Evolutionary conservation across 148 eudicot species (phyloP).

Genomic region (Rhododendron simsii): DNA sequence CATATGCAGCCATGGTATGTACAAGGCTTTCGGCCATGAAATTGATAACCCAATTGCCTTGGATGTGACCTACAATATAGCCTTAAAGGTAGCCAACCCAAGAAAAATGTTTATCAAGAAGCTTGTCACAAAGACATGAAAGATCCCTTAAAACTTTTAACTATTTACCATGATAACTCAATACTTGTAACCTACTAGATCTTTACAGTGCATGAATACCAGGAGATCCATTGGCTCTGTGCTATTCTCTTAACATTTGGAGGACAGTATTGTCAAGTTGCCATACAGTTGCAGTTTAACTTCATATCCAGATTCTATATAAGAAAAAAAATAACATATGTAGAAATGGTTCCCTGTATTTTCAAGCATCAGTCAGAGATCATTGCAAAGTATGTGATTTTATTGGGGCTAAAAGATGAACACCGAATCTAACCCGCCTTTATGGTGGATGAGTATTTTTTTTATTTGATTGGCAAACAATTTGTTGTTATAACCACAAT

Average conservation of each 20-base stretch:
- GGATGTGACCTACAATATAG: neutral
- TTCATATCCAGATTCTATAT: neutral
- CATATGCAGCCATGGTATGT: neutral
- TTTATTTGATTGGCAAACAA: neutral
- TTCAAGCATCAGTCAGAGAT: neutral
- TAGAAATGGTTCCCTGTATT: neutral
- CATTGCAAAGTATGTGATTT: neutral
- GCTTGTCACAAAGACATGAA: neutral
- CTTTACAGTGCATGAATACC: neutral
- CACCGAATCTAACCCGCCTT: neutral
- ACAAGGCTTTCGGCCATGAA: neutral
- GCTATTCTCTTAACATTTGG: neutral
- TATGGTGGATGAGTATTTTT: neutral
- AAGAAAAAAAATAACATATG: neutral
- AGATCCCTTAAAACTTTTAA: neutral
- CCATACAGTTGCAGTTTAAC: neutral
- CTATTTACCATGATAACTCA: neutral
- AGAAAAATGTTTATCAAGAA: neutral
- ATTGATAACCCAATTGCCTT: neutral
- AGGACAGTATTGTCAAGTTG: neutral
- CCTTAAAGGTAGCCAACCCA: neutral
- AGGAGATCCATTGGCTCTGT: neutral
- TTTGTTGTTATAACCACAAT: neutral
- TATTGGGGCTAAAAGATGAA: neutral
- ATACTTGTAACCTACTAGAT: neutral